phyloP scores from a whole-genome alignment of 352 stramenopile genomes.

The Pythium aphanidermatum region DNA sequence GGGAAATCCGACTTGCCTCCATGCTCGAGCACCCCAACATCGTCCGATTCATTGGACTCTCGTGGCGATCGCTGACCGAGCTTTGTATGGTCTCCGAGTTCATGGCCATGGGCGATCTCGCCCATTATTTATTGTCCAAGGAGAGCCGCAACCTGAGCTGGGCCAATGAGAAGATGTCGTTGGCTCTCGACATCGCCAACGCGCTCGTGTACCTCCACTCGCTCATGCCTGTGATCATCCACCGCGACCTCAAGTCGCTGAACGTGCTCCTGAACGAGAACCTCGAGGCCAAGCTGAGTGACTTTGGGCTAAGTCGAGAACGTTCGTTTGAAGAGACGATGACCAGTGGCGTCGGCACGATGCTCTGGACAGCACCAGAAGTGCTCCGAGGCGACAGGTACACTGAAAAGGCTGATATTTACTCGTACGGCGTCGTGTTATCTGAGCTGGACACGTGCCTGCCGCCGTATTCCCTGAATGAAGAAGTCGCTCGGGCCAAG shows the following conservation, averaged over 20 bases:
- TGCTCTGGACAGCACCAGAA: conserved; percentile 32
- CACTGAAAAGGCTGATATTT: conserved; percentile 58
- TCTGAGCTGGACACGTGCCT: conserved; percentile 24
- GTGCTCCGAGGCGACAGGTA: conserved; percentile 32
- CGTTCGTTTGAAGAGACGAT: conserved; percentile 20
- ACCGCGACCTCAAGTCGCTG: conserved; percentile 39
- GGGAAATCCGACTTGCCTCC: conserved; percentile 24
- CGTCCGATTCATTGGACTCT: conserved; percentile 35
- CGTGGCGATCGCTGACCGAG: conserved; percentile 35
- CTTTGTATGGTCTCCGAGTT: conserved; percentile 35
- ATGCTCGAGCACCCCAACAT: conserved; percentile 35
- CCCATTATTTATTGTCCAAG: conserved; percentile 15
- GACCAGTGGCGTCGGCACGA: conserved; percentile 31
- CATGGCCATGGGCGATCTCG: conserved; percentile 38
- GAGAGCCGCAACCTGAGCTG: conserved; percentile 16
- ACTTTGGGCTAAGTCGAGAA: conserved; percentile 33
- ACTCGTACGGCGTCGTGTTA: conserved; percentile 83
- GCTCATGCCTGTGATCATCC: conserved; percentile 17
- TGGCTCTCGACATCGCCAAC: conserved; percentile 25
- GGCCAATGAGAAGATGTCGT: conserved; percentile 31
- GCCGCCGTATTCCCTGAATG: conserved; percentile 20
- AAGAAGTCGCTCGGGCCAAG: background rate
- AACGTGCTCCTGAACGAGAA: conserved; percentile 27
- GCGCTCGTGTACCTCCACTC: conserved; percentile 39
- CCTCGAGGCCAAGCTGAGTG: conserved; percentile 32